Evolutionary conservation across 345 rosid genomes (phyloP).

Genomic region (Microthlaspi erraticum): DNA sequence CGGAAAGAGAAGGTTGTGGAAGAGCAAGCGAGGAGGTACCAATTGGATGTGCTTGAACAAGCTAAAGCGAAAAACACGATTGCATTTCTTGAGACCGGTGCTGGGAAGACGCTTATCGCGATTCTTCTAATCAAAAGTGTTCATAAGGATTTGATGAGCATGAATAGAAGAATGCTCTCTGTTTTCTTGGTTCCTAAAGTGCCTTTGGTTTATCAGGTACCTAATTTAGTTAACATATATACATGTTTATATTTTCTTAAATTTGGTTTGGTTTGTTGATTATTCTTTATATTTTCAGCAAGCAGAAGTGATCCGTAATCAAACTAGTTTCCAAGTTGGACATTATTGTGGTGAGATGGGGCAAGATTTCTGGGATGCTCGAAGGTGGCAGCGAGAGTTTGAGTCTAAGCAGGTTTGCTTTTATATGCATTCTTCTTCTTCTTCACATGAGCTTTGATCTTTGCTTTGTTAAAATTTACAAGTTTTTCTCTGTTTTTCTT

Average conservation of each 20-base stretch:
- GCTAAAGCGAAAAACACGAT: constrained; percentile 90
- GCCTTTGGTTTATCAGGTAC: constrained; percentile 95
- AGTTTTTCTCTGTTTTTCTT: neutral
- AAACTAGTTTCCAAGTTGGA: constrained; percentile 78
- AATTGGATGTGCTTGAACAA: constrained; percentile 95
- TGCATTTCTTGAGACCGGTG: constrained; percentile 98
- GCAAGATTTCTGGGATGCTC: constrained; percentile 88
- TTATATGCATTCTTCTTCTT: constrained; percentile 8
- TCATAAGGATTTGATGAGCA: constrained; percentile 58
- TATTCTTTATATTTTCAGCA: constrained; percentile 59
- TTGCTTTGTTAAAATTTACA: neutral
- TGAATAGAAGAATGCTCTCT: constrained; percentile 80
- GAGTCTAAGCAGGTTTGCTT: constrained; percentile 86
- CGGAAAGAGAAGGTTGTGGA: constrained; percentile 73
- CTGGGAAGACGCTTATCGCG: constrained; percentile 97
- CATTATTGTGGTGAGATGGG: constrained; percentile 99
- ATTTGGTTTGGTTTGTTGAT: constrained; percentile 6
- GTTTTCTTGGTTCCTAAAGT: constrained; percentile 98
- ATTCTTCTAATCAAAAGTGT: constrained; percentile 87
- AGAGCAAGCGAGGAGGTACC: constrained; percentile 91
- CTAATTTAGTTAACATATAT: neutral
- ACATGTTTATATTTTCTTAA: neutral
- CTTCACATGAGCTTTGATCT: neutral
- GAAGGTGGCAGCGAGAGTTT: constrained; percentile 95
- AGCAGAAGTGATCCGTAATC: constrained; percentile 91